Conservation (phyloP, 1,139 yeast genomes). For the Pichia sp. region DNA sequence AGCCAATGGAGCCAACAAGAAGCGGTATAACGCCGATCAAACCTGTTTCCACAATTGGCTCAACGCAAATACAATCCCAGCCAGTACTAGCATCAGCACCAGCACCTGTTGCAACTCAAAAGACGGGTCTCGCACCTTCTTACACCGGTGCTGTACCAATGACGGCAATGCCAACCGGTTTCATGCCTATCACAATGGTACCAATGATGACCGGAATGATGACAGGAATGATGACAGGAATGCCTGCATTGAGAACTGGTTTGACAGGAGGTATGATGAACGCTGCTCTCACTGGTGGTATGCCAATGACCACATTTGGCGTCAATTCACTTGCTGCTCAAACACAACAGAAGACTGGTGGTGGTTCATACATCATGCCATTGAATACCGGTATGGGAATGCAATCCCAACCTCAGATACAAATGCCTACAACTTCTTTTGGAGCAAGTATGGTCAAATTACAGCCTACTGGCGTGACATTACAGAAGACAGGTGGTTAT, state of each 20-base stretch:
- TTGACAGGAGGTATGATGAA: slow-evolving; percentile 31
- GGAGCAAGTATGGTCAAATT: slow-evolving; percentile 34
- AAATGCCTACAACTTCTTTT: slow-evolving; percentile 37
- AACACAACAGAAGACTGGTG: slow-evolving; percentile 16
- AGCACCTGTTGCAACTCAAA: slow-evolving; percentile 5
- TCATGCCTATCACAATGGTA: slow-evolving; percentile 43
- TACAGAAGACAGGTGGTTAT: slow-evolving; percentile 44
- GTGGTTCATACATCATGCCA: slow-evolving; percentile 31
- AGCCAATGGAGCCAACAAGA: slow-evolving; percentile 39
- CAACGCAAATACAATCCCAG: slow-evolving; percentile 20
- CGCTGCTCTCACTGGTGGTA: slow-evolving; percentile 26
- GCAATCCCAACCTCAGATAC: too few relatives aligned
- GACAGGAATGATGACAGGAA: slow-evolving; percentile 39
- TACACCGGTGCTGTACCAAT: slow-evolving; percentile 18
- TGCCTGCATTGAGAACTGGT: slow-evolving; percentile 40
- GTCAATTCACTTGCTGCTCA: slow-evolving; percentile 14
- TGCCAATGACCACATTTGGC: slow-evolving; percentile 24
- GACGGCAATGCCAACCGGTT: slow-evolving; percentile 36
- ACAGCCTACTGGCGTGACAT: slow-evolving; percentile 47
- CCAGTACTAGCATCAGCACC: slow-evolving; percentile 25
- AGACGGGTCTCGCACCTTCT: slow-evolving; percentile 29
- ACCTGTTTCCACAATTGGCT: slow-evolving; percentile 29
- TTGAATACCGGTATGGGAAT: slow-evolving; percentile 23
- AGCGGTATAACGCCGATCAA: slow-evolving; percentile 42
- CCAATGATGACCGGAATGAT: slow-evolving; percentile 35